Evolutionary conservation across 2,329 filamentous ascomycete species (phyloP).

Genomic region (Neoascochyta sp.): DNA sequence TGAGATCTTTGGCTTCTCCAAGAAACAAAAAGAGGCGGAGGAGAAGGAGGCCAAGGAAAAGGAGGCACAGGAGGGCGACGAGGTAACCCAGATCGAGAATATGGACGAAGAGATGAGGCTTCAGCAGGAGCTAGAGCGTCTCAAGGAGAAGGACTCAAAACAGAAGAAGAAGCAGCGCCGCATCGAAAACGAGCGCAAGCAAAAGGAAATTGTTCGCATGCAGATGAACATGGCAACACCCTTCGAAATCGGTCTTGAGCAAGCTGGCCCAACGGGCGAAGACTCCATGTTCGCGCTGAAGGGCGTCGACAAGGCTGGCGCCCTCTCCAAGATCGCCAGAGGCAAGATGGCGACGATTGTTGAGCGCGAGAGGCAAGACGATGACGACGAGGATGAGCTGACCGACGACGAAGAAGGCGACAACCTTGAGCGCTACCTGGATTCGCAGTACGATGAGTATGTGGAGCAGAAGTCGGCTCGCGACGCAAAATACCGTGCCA

Average conservation of each 20-base stretch:
- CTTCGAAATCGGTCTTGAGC: constrained; percentile 92
- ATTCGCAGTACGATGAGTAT: constrained; percentile 82
- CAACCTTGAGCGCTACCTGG: constrained; percentile 76
- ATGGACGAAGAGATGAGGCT: constrained; percentile 96
- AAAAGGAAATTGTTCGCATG: constrained; percentile 91
- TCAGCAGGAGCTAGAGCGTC: constrained; percentile 77
- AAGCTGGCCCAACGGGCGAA: constrained; percentile 71
- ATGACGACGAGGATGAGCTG: constrained; percentile 48
- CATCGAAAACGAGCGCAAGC: constrained; percentile 88
- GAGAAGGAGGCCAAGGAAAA: constrained; percentile 44
- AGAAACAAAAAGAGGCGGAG: constrained; percentile 62
- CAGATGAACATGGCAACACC: constrained; percentile 96
- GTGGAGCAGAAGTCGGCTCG: constrained; percentile 72
- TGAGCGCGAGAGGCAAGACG: constrained; percentile 50
- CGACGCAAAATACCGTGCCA: constrained; percentile 86
- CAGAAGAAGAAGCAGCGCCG: constrained; percentile 80
- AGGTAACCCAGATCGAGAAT: constrained; percentile 75
- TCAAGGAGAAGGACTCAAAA: constrained; percentile 73
- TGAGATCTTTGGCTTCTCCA: constrained; percentile 82
- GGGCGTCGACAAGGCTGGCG: constrained; percentile 70
- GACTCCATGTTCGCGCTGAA: constrained; percentile 86
- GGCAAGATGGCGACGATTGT: constrained; percentile 73
- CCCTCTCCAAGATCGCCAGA: constrained; percentile 64
- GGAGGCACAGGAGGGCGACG: constrained; percentile 49
- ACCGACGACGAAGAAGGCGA: constrained; percentile 82